phyloP scores from a whole-genome alignment of 1,284 basidiomycete genomes.

The Mixia osmundae region DNA sequence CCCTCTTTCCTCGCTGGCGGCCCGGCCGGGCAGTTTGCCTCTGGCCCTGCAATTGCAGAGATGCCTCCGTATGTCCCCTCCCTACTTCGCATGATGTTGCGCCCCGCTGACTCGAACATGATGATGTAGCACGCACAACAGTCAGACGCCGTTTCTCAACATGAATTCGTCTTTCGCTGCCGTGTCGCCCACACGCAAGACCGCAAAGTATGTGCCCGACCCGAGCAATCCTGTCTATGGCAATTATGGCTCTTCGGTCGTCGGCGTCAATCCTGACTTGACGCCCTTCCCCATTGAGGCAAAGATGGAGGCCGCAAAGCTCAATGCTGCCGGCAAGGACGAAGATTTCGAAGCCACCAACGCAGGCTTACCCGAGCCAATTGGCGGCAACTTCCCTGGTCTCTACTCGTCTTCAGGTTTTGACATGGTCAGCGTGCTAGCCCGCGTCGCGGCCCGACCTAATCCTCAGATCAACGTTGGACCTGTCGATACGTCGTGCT shows the following conservation, averaged over 20 bases:
- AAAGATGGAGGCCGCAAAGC: background rate
- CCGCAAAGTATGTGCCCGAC: conserved; percentile 5
- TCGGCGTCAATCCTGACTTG: conserved; percentile 12
- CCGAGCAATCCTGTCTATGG: conserved; percentile 13
- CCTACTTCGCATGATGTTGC: background rate
- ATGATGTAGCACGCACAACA: background rate
- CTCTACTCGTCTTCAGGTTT: conserved; percentile 72
- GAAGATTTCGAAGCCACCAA: background rate
- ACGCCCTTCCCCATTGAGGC: conserved; percentile 8
- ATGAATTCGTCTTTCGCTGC: no score
- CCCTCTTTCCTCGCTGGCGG: conserved; percentile 6
- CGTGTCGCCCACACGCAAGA: background rate
- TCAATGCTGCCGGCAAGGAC: background rate
- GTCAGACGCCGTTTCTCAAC: no score
- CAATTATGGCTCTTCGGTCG: conserved; percentile 17
- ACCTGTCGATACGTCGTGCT: conserved; percentile 71
- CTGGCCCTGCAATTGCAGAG: conserved; percentile 4
- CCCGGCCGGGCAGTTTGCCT: conserved; percentile 5
- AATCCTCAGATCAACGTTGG: conserved; percentile 57
- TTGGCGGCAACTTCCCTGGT: conserved; percentile 18
- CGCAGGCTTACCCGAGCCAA: background rate
- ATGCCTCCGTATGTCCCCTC: conserved; percentile 1
- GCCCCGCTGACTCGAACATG: background rate
- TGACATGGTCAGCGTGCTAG: conserved; percentile 59
- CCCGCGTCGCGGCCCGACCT: conserved; percentile 46